Percentiles rank a stretch among this genome's conserved stretches.
Evolutionary conservation across 176 grass and related monocot species (phyloP).

Genomic region (Hsuehochloa calcarea): DNA sequence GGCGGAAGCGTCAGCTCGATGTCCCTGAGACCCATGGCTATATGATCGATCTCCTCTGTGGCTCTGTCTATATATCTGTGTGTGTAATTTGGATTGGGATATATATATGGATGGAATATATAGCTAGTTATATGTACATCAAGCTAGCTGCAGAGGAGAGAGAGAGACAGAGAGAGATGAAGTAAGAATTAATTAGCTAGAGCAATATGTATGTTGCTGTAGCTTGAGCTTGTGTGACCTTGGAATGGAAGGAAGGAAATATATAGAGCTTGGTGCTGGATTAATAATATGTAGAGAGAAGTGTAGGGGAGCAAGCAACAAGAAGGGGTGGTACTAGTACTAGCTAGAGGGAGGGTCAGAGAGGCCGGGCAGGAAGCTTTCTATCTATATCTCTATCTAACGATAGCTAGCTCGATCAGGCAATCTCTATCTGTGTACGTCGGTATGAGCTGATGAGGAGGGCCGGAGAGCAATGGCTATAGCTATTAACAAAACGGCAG

Average conservation of each 20-base stretch:
- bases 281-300: slow-evolving; percentile 27
- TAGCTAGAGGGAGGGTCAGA: too few relatives aligned
- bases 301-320: slow-evolving; percentile 55
- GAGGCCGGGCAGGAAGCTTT: not conserved
- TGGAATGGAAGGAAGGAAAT: slow-evolving; percentile 12
- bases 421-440: not conserved
- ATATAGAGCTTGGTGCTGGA: slow-evolving; percentile 45
- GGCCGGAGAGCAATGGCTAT: not conserved
- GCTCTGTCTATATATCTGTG: not conserved
- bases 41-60: not conserved
- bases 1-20: slow-evolving; percentile 71
- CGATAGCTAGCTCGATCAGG: not conserved
- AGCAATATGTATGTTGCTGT: not conserved
- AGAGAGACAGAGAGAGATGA: not conserved
- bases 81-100: not conserved
- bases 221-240: slow-evolving; percentile 21
- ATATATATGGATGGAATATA: not conserved
- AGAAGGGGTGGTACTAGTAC: not conserved
- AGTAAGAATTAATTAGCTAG: not conserved
- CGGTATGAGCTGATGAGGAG: not conserved
- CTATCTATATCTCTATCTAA: not conserved
- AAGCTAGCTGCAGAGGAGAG: not conserved
- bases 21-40: slow-evolving; percentile 57
- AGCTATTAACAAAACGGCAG: not conserved
- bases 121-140: not conserved